Conservation (phyloP, 768 basidiomycete genomes). For the Chalciporus sphaerocephalus region DNA sequence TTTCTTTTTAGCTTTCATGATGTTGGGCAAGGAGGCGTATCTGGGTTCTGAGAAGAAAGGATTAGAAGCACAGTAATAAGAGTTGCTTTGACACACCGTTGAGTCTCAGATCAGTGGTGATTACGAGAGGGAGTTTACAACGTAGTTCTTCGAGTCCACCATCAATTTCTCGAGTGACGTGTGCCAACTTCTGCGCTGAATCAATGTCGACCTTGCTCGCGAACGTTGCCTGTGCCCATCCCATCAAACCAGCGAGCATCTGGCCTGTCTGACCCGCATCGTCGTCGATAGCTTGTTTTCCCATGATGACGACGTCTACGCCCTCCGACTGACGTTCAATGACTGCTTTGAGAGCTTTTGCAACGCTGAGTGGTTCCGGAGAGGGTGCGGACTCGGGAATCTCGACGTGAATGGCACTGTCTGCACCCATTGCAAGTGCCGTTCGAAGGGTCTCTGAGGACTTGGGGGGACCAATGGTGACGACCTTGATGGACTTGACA, state of each 20-base stretch:
- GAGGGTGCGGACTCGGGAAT: conserved; percentile 64
- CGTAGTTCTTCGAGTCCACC: conserved; percentile 85
- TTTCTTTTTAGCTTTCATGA: conserved; percentile 99
- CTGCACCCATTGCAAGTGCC: conserved; percentile 97
- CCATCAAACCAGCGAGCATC: conserved; percentile 91
- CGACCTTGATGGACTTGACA: conserved; percentile 83
- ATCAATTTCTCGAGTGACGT: conserved; percentile 87
- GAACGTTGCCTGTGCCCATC: conserved; percentile 93
- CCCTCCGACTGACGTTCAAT: conserved; percentile 58
- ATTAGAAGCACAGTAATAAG: background rate
- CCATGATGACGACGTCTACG: conserved; percentile 88
- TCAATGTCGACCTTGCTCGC: conserved; percentile 84
- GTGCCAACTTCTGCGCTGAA: conserved; percentile 54
- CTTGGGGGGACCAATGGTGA: conserved; percentile 94
- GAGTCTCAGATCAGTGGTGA: conserved; percentile 88
- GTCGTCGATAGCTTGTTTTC: conserved; percentile 98
- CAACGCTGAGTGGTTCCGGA: conserved; percentile 89
- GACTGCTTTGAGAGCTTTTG: conserved; percentile 75
- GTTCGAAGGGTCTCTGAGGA: conserved; percentile 87
- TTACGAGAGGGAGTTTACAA: conserved; percentile 74
- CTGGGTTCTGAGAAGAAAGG: conserved; percentile 65
- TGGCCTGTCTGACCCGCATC: conserved; percentile 95
- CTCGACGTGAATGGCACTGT: conserved; percentile 88
- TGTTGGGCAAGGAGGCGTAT: conserved; percentile 94
- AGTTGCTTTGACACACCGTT: conserved; percentile 50